phyloP scores from a whole-genome alignment of 768 basidiomycete genomes.

The Thelephora aurantiotincta region DNA sequence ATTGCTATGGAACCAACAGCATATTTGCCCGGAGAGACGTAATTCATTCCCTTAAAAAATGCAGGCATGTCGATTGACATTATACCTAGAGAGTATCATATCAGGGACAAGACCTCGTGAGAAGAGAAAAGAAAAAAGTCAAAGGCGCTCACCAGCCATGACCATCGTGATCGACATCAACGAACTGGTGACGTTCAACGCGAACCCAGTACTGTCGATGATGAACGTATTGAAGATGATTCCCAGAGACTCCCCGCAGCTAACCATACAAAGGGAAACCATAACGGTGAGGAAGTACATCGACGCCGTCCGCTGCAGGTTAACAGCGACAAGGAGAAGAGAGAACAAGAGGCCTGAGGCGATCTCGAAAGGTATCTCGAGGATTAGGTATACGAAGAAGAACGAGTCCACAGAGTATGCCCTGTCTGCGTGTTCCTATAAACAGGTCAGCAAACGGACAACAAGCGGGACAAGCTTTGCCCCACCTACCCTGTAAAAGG shows the following conservation, averaged over 20 bases:
- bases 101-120: conserved; percentile 1
- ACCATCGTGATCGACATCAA: neutral
- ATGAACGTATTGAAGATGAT: conserved; percentile 6
- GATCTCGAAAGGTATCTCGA: conserved; percentile 13
- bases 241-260: conserved; percentile 9
- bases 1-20: conserved; percentile 2
- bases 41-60: conserved; percentile 6
- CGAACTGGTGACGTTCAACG: conserved; percentile 1
- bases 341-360: conserved; percentile 7
- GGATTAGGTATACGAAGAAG: conserved; percentile 11
- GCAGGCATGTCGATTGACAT: neutral
- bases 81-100: neutral
- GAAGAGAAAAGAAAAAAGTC: conserved; percentile 5
- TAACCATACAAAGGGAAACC: conserved; percentile 4
- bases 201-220: conserved; percentile 7
- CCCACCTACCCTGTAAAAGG: conserved; percentile 25
- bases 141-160: neutral
- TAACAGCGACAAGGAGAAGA: conserved; percentile 7
- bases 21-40: conserved; percentile 8
- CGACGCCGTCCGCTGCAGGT: conserved; percentile 5
- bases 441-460: no score
- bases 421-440: conserved; percentile 19
- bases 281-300: conserved; percentile 8
- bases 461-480: neutral
- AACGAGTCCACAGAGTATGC: conserved; percentile 25